Base-by-base conservation (phyloP, 495 filamentous ascomycete genomes). In the Penicillium pancosmium region DNA sequence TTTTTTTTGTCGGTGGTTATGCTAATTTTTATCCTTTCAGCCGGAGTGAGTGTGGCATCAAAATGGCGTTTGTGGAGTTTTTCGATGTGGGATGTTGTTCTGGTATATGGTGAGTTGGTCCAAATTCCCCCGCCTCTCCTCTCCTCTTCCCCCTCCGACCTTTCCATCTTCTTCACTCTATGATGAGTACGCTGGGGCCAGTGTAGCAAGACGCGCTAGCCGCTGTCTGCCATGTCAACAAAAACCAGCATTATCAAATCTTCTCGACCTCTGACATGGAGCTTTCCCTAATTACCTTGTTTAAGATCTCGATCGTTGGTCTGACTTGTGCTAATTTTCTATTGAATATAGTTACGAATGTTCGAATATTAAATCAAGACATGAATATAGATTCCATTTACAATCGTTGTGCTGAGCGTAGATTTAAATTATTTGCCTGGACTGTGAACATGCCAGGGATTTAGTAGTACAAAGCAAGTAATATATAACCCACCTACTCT, bases 121-220 rank as follows among this genome's bases (percentile, higher is more conserved):
- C 3, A n/a, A 19, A 57, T 61, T 36, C 2, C 27, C 8, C 27
- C 27, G 5, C 6, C 27, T 8, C 8, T 9, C 1, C 6, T 4
- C 2, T 31, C 0, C 36, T 54, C 34, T 62, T 38, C 33, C 15
- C 54, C 16, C 40, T 60, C 23, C 43, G 51, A 10, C 27, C 43
- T 36, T 43, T 44, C 10, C 5, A 34, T 35, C 23, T 40, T 35
- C 16, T 44, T 36, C 35, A 38, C 51, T 38, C 40, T 64, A 54
- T 41, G 81, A 84, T 82, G 81, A 82, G 66, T 66, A 61, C 71
- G 79, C 81, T 82, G 78, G 80, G 81, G 80, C 81, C 79, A 83
- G 73, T 82, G 77, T 80, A 83, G 77, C 64, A 72, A 73, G 69
- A 73, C 68, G 73, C 70, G 54, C 57, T 60, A 35, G 59, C 54